phyloP scores from a whole-genome alignment of 2,329 filamentous ascomycete genomes.

The Trichoderma oligosporum region DNA sequence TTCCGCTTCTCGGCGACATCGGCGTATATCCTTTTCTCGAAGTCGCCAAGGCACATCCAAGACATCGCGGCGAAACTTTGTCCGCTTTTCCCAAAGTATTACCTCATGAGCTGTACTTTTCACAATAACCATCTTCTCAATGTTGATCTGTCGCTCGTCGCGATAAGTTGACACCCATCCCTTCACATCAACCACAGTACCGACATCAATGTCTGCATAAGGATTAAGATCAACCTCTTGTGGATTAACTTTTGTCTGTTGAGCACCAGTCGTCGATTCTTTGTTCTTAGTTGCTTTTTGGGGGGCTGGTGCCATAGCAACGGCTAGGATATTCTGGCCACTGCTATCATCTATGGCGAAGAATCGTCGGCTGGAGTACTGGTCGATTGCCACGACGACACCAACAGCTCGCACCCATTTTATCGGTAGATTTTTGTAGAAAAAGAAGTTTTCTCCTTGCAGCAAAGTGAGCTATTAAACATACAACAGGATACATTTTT shows the following conservation, averaged over 20 bases:
- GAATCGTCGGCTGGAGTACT: slow-evolving; percentile 44
- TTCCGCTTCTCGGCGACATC: slow-evolving; percentile 47
- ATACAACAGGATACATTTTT: too few species aligned
- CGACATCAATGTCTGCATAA: slow-evolving; percentile 44
- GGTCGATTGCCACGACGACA: slow-evolving; percentile 61
- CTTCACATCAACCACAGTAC: slow-evolving; percentile 55
- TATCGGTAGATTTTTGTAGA: slow-evolving; percentile 70
- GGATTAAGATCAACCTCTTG: not conserved
- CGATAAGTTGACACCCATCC: slow-evolving; percentile 49
- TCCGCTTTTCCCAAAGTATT: slow-evolving; percentile 54
- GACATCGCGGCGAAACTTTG: slow-evolving; percentile 47
- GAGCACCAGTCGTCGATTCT: not conserved
- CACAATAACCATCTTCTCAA: slow-evolving; percentile 48
- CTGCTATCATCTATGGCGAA: slow-evolving; percentile 65
- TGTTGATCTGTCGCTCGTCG: slow-evolving; percentile 48
- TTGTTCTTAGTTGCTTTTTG: not conserved
- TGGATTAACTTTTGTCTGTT: not conserved
- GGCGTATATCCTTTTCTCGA: slow-evolving; percentile 44
- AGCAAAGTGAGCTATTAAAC: not conserved
- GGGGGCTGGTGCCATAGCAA: slow-evolving; percentile 14
- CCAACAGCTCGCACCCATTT: slow-evolving; percentile 71
- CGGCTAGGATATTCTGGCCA: slow-evolving; percentile 52
- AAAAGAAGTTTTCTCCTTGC: slow-evolving; percentile 54
- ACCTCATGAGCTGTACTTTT: slow-evolving; percentile 55
- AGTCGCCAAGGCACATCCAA: slow-evolving; percentile 55